These are phyloP conservation scores for Loxodes magnus DNA, from an alignment of 73 alveolate genomes.

Conservation along the genomic window DNA sequence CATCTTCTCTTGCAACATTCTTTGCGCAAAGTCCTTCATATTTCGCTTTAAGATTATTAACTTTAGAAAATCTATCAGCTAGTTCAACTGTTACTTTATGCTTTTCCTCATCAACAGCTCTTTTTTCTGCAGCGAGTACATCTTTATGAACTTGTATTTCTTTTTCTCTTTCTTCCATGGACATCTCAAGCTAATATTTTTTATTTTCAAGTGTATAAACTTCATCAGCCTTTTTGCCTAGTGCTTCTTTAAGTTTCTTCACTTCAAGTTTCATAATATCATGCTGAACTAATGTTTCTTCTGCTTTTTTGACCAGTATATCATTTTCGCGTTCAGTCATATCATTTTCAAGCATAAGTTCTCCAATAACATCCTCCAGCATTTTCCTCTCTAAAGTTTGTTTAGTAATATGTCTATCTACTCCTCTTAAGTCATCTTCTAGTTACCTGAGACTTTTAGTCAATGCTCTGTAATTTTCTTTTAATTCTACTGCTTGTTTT, in stretches of 20 bases:
- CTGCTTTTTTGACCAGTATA: constrained; percentile 65
- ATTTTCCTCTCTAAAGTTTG: constrained; percentile 50
- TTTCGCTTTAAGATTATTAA: constrained; percentile 75
- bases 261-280: constrained; percentile 95
- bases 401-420: constrained; percentile 54
- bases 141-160: constrained; percentile 92
- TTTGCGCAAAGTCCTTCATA: constrained; percentile 75
- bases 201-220: constrained; percentile 87
- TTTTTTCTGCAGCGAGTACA: constrained; percentile 65
- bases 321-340: constrained; percentile 79
- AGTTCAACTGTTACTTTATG: constrained; percentile 94
- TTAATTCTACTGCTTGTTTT: constrained; percentile 9
- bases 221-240: constrained; percentile 83
- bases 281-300: constrained; percentile 90
- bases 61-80: constrained; percentile 82
- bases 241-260: constrained; percentile 85
- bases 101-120: constrained; percentile 96
- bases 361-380: constrained; percentile 60
- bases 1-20: constrained; percentile 80
- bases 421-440: constrained; percentile 70
- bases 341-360: constrained; percentile 79
- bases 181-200: constrained; percentile 88
- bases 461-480: constrained; percentile 33
- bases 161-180: constrained; percentile 94
- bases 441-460: constrained; percentile 40